Evolutionary conservation across 2,329 filamentous ascomycete genomes (phyloP), one percentile per base, ranked within the genome.

Genomic region (Claviceps africana): DNA sequence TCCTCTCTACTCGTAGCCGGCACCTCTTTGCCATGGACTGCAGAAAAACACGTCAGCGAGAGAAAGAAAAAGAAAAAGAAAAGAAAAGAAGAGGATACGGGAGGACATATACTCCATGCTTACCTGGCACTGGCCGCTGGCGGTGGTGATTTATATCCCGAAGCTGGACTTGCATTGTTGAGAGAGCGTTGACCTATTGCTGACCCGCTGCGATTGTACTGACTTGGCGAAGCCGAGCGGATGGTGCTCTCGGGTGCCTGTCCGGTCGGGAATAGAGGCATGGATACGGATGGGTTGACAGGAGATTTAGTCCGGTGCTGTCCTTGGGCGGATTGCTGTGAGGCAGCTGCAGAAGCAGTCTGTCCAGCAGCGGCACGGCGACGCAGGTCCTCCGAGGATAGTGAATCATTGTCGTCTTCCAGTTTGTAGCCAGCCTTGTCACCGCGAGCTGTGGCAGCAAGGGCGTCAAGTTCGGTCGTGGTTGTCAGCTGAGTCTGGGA

Each of bases 401-500:
- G 55, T 0, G 68, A 70, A 44, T 69, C 67, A 52, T 70, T 64
- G 56, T 72, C 70, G 21, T 72, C 70, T 37, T 72, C 70, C 31
- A 71, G 57, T 58, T 67, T 70, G 63, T 70, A 70, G 49, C 67
- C 68, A 48, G 76, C 76, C 51, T 87, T 86, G 64, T 95, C 89
- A 53, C 89, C 89, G 63, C 90, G 84, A 35, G 90, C 90, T 5
- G 89, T 95, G 17, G 86, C 87, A 57, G 87, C 90, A 53, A 96
- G 73, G 9, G 90, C 90, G 66, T 96, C 89, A 49, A 96, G 77
- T 69, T 96, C 90, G 8, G 89, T 95, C 4, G 85, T 88, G 17
- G 75, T 71, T 46, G 70, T 79, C 51, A 95, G 74, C 62, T 91
- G 84, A 5, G 86, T 86, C 67, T 93, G 86, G 15, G 89, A 95